Conservation (phyloP, 495 filamentous ascomycete species). For the Endocarpon pusillum region DNA sequence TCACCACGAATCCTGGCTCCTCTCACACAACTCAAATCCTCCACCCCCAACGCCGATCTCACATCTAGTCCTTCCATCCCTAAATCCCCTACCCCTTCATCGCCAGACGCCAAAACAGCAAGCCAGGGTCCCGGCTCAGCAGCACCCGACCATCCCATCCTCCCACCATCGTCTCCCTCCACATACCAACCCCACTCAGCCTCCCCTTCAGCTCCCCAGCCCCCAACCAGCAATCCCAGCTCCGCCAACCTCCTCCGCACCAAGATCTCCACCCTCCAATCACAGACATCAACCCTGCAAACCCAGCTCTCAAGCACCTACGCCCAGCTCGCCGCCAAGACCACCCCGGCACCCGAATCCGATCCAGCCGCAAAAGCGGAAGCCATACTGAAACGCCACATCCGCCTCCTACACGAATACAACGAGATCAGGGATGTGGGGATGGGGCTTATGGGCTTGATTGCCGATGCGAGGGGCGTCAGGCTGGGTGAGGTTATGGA, state of each 20-base stretch:
- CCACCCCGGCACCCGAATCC: too few species aligned
- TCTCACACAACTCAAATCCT: too few species aligned
- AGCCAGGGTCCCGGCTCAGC: too few species aligned
- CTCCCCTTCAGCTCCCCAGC: too few species aligned
- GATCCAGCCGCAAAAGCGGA: too few species aligned
- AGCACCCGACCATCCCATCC: too few species aligned
- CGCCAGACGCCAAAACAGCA: too few species aligned
- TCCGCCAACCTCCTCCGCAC: background rate
- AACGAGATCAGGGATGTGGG: constrained; percentile 66
- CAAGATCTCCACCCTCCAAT: background rate
- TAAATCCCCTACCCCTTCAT: background rate
- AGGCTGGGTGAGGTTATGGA: too few species aligned
- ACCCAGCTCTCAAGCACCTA: background rate
- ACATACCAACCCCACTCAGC: too few species aligned
- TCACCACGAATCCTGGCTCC: too few species aligned
- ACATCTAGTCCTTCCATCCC: background rate
- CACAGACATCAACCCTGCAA: background rate
- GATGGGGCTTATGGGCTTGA: constrained; percentile 52
- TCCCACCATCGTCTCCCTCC: too few species aligned
- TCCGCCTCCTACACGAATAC: constrained; percentile 52
- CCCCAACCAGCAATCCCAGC: background rate
- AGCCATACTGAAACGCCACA: constrained; percentile 30
- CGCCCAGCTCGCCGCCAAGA: background rate
- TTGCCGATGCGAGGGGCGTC: constrained; percentile 49
- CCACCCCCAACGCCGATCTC: background rate